A percentile compares a stretch with the other conserved stretches of the same genome.
Evolutionary conservation across 169 alveolate species (phyloP).

Genomic region (Perkinsus olseni): DNA sequence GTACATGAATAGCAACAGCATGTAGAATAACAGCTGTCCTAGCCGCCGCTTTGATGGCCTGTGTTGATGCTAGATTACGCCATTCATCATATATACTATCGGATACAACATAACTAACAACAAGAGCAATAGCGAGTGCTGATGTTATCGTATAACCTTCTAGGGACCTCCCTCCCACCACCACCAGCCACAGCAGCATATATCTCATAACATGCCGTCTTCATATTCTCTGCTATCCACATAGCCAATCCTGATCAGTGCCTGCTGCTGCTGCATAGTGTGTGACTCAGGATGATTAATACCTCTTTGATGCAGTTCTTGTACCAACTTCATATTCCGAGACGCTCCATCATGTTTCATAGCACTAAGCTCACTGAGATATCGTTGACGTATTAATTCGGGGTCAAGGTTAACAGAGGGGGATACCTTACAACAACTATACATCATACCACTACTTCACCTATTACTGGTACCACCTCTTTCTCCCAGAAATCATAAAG

Average conservation of each 20-base stretch:
- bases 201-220: not conserved
- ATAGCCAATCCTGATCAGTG: not conserved
- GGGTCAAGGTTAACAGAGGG: not conserved
- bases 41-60: not conserved
- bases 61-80: not conserved
- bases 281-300: not conserved
- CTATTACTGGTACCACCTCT: not conserved
- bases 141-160: not conserved
- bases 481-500: not conserved
- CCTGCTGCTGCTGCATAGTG: not conserved
- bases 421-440: not conserved
- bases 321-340: not conserved
- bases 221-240: not conserved
- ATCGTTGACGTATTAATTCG: not conserved
- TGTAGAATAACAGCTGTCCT: not conserved
- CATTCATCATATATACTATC: not conserved
- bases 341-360: not conserved
- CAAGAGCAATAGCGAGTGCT: not conserved
- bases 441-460: not conserved
- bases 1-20: not conserved
- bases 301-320: not conserved
- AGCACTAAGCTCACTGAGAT: not conserved
- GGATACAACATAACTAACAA: not conserved
- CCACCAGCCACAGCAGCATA: not conserved
- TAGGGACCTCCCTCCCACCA: not conserved